phyloP scores from a whole-genome alignment of 1,284 basidiomycete species.

The Takashimella koratensis region DNA sequence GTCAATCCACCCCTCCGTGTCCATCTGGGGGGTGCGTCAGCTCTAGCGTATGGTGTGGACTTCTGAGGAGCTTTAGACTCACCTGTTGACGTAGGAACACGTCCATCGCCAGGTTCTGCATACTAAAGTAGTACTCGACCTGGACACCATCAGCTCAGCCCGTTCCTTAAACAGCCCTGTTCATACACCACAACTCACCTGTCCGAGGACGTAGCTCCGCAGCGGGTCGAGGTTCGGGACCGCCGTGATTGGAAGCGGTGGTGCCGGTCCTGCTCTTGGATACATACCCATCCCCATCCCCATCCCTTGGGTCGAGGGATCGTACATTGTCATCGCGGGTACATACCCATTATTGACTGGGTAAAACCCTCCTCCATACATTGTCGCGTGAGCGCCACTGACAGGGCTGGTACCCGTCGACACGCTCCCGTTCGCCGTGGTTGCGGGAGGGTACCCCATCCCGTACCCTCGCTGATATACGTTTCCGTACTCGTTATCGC shows the following conservation, averaged over 20 bases:
- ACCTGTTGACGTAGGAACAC: conserved; percentile 73
- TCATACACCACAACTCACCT: conserved; percentile 27
- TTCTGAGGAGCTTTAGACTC: conserved; percentile 21
- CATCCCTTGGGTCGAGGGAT: neutral
- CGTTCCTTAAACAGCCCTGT: neutral
- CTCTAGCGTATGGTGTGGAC: too few relatives aligned
- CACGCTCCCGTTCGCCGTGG: neutral
- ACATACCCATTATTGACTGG: too few relatives aligned
- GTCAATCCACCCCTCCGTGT: conserved; percentile 79
- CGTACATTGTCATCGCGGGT: too few relatives aligned
- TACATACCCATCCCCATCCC: conserved; percentile 3
- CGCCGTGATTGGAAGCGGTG: conserved; percentile 59
- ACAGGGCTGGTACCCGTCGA: neutral
- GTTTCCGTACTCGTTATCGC: conserved; percentile 11
- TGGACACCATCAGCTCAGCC: conserved; percentile 39
- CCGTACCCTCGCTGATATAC: conserved; percentile 24
- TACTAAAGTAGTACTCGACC: conserved; percentile 83
- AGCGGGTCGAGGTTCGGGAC: conserved; percentile 60
- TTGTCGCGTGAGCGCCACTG: neutral
- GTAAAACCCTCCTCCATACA: neutral
- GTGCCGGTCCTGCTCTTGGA: conserved; percentile 37
- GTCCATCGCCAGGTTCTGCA: conserved; percentile 79
- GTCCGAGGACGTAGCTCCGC: conserved; percentile 65
- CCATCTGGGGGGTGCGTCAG: conserved; percentile 82
- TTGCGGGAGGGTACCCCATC: conserved; percentile 18